phyloP scores from a whole-genome alignment of 257 asterid genomes.

The Solanum arcanum region DNA sequence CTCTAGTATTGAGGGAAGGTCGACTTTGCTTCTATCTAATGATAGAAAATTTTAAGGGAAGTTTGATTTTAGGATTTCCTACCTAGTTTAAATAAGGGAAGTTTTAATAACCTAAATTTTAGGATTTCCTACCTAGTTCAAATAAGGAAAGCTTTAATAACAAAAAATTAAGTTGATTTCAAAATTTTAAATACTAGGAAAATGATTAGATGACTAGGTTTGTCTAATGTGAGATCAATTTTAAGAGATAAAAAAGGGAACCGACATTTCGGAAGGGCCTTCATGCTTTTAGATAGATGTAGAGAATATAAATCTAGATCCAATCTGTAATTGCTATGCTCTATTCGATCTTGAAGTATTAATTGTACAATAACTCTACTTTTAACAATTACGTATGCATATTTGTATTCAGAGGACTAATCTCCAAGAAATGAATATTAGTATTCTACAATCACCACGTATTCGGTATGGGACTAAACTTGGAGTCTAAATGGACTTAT shows the following conservation, averaged over 20 bases:
- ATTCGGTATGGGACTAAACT: background rate
- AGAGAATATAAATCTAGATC: background rate
- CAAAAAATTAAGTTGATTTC: background rate
- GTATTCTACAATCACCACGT: background rate
- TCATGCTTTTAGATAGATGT: background rate
- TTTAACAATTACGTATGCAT: background rate
- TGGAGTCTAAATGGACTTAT: background rate
- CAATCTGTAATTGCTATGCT: background rate
- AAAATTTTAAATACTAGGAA: background rate
- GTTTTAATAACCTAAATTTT: background rate
- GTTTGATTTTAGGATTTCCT: background rate
- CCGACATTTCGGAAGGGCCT: background rate
- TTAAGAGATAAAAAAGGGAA: background rate
- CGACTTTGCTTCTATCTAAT: background rate
- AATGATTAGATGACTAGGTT: background rate
- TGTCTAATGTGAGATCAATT: background rate
- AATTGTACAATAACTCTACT: background rate
- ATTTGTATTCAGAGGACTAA: background rate
- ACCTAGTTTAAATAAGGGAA: background rate
- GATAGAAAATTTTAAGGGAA: background rate
- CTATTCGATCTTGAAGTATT: background rate
- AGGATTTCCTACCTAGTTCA: background rate
- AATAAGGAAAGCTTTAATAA: background rate
- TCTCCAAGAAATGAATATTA: background rate
- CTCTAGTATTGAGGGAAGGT: background rate